These are phyloP conservation scores for Salvia hispanica DNA, from an alignment of 257 asterid species.

Conservation along the genomic window DNA sequence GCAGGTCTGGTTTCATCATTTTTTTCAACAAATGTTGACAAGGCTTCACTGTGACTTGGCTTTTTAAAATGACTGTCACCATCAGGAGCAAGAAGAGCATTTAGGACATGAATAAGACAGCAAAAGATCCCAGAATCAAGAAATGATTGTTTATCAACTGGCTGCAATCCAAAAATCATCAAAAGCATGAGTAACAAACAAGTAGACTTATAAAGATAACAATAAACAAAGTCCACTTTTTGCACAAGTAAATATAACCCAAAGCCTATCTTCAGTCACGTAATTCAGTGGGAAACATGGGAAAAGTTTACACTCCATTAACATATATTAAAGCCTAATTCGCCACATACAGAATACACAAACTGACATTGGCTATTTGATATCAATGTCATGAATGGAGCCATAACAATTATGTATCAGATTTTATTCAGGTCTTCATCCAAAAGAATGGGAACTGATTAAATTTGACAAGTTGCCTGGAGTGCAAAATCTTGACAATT, in stretches of 20 bases:
- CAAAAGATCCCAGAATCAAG: constrained; percentile 96
- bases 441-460: constrained; percentile 21
- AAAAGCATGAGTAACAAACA: constrained; percentile 35
- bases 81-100: constrained; percentile 76
- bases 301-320: constrained; percentile 23
- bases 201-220: constrained; percentile 15
- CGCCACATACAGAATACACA: constrained; percentile 7
- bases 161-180: constrained; percentile 54
- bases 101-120: constrained; percentile 88
- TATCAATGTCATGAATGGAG: constrained; percentile 27
- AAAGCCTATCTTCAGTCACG: constrained; percentile 22
- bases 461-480: constrained; percentile 10
- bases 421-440: constrained; percentile 16
- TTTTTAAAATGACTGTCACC: constrained; percentile 50
- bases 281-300: constrained; percentile 16
- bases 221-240: too few species aligned
- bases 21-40: constrained; percentile 32
- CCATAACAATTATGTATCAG: not conserved
- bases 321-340: constrained; percentile 22
- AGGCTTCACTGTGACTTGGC: constrained; percentile 39
- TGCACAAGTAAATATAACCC: constrained; percentile 18
- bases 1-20: constrained; percentile 56
- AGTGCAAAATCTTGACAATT: constrained; percentile 12
- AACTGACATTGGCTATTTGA: constrained; percentile 18
- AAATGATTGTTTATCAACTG: constrained; percentile 91